Evolutionary conservation across 164 flowering plant species (phyloP), one percentile per base, ranked within the genome.

Genomic region (Warburgia ugandensis): DNA sequence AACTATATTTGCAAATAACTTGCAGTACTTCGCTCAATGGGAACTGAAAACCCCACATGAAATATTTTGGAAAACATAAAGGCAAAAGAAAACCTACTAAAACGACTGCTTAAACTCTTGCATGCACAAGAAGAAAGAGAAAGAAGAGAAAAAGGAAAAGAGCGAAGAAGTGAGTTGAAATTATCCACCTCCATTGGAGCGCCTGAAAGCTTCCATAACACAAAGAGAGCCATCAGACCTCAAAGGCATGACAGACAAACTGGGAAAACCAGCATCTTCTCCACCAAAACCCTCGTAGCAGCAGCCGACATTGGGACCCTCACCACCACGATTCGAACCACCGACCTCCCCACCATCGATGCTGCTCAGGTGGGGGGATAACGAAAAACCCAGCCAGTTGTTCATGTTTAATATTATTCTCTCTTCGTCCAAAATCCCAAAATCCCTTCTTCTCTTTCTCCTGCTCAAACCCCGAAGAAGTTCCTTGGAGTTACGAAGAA

Each of bases 381-480:
- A 66, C 61, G 95, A 80, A 33, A 86, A 86, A 5, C 87, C 95
- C 71, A 81, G 48, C 95, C 95, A 86, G 33, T 79, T 71, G 53
- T 74, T 80, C 79, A 74, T 84, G 13, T 32, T 47, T 23, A 41
- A 38, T 31, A 23, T 25, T 45, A 4, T 25, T 16, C 6, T 11
- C 26, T 20, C 35, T n/a, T 20, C 23, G 17, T 45, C 40, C 38
- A 42, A 53, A 31, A 42, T 11, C 39, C 56, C 20, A 53, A 42
- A 52, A 50, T 43, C 16, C 50, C 16, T 12, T 17, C 11, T 14
- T 26, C 56, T 46, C 33, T 29, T 2, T 31, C 29, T n/a, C 8
- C 22, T 30, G 48, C 57, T 42, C 57, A 53, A 53, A 41, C 57
- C 40, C 56, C 56, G 28, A 52, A 39, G 56, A n/a, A n/a, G n/a